These are phyloP conservation scores for Beauveria caledonica DNA, from an alignment of 2,329 filamentous ascomycete genomes.

Conservation along the genomic window DNA sequence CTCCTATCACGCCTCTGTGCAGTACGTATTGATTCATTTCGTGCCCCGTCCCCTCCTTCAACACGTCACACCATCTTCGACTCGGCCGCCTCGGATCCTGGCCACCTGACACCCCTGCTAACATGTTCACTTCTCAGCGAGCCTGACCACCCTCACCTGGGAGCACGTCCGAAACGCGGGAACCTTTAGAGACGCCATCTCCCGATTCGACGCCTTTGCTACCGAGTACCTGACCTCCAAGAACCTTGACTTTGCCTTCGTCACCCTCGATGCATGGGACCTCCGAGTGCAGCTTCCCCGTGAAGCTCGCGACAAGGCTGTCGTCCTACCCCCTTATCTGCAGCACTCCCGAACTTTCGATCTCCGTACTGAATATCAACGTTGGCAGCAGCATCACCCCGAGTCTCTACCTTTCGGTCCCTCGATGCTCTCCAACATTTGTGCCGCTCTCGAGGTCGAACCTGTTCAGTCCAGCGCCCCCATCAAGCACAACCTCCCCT, in stretches of 20 bases:
- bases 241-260: constrained; percentile 95
- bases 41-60: constrained; percentile 8
- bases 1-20: constrained; percentile 95
- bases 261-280: constrained; percentile 97
- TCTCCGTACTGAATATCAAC: constrained; percentile 91
- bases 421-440: constrained; percentile 93
- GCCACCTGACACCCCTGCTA: constrained; percentile 4
- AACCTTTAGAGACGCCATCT: constrained; percentile 93
- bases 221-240: constrained; percentile 84
- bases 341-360: constrained; percentile 98
- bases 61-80: constrained; percentile 7
- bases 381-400: constrained; percentile 97
- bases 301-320: constrained; percentile 95
- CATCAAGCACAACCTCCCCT: constrained; percentile 97
- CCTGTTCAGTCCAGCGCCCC: constrained; percentile 94
- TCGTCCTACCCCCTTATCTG: constrained; percentile 90
- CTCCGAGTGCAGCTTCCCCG: constrained; percentile 94
- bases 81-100: neutral
- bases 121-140: constrained; percentile 50
- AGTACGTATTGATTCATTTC: constrained; percentile 57
- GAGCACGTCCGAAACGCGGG: constrained; percentile 97
- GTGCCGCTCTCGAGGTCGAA: constrained; percentile 94
- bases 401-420: constrained; percentile 95
- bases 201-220: constrained; percentile 88
- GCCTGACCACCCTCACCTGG: constrained; percentile 95